phyloP scores from a whole-genome alignment of 257 asterid genomes.

The Nicotiana noctiflora region DNA sequence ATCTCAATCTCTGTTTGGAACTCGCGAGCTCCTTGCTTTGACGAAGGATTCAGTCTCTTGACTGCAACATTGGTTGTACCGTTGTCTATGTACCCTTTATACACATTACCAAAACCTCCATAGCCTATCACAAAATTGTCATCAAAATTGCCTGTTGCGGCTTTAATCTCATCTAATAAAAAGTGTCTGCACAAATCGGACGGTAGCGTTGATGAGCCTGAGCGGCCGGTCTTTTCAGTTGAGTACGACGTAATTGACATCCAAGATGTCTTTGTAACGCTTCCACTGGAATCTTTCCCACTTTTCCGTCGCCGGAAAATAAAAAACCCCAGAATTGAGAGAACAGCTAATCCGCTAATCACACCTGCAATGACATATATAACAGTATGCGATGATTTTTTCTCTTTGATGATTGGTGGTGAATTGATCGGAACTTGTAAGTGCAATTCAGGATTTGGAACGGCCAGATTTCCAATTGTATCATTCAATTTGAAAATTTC shows the following conservation, averaged over 20 bases:
- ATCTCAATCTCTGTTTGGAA: constrained; percentile 57
- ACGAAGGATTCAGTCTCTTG: constrained; percentile 39
- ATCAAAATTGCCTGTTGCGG: constrained; percentile 39
- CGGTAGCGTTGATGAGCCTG: constrained; percentile 27
- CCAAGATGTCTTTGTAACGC: constrained; percentile 29
- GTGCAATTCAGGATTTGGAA: constrained; percentile 26
- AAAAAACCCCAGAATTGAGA: constrained; percentile 15
- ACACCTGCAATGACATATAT: constrained; percentile 22
- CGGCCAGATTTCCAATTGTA: constrained; percentile 30
- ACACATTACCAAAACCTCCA: constrained; percentile 65
- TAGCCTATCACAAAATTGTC: constrained; percentile 30
- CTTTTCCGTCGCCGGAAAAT: constrained; percentile 22
- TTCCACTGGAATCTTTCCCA: constrained; percentile 18
- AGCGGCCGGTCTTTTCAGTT: constrained; percentile 15
- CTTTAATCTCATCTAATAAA: constrained; percentile 37
- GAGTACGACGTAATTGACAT: constrained; percentile 22
- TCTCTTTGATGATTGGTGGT: background rate
- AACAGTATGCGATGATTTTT: background rate
- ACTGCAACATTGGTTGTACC: constrained; percentile 35
- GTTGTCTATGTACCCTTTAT: constrained; percentile 36
- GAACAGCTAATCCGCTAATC: constrained; percentile 16
- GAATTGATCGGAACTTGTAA: background rate
- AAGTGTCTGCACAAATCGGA: constrained; percentile 30
- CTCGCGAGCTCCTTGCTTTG: constrained; percentile 50
- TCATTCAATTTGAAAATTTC: constrained; percentile 54